These are phyloP conservation scores for Aspergillus ochraceoroseus DNA, from an alignment of 2,329 filamentous ascomycete genomes.

Conservation along the genomic window DNA sequence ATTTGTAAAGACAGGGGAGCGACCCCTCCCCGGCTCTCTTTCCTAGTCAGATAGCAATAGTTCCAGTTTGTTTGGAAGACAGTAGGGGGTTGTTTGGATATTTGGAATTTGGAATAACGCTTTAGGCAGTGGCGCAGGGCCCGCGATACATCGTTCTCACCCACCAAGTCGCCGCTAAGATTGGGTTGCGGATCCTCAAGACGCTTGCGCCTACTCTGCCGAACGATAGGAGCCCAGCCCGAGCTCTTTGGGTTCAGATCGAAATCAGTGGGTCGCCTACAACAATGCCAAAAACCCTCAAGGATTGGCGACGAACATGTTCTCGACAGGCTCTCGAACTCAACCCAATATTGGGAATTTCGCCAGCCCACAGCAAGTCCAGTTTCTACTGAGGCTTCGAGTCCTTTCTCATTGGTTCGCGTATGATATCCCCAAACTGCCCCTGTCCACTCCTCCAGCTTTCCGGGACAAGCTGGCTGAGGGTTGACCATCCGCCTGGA, in stretches of 20 bases:
- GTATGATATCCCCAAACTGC: slow-evolving; percentile 9
- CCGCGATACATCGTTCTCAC: slow-evolving; percentile 17
- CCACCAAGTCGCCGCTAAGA: slow-evolving; percentile 16
- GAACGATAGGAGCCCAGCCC: slow-evolving; percentile 14
- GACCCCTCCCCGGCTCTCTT: not conserved
- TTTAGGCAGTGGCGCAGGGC: slow-evolving; percentile 21
- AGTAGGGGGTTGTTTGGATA: slow-evolving; percentile 12
- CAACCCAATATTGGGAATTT: slow-evolving; percentile 19
- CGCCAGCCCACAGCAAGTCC: slow-evolving; percentile 8
- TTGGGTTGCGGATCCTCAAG: slow-evolving; percentile 19
- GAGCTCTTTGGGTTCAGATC: slow-evolving; percentile 15
- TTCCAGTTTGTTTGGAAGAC: slow-evolving; percentile 12
- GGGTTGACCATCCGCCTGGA: no score
- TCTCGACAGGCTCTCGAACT: slow-evolving; percentile 18
- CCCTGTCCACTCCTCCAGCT: slow-evolving; percentile 7
- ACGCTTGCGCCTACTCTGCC: slow-evolving; percentile 16
- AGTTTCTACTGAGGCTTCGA: slow-evolving; percentile 4
- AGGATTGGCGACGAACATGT: slow-evolving; percentile 15
- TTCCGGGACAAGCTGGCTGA: no score
- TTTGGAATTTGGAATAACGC: slow-evolving; percentile 25
- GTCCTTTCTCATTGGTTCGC: slow-evolving; percentile 10
- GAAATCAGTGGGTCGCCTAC: slow-evolving; percentile 18
- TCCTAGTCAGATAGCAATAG: not conserved
- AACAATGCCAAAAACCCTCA: not conserved
- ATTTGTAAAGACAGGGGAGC: slow-evolving; percentile 6